Evolutionary conservation across 352 stramenopile genomes (phyloP), one percentile per base, ranked within the genome.

Genomic region (Plasmopara viticola): DNA sequence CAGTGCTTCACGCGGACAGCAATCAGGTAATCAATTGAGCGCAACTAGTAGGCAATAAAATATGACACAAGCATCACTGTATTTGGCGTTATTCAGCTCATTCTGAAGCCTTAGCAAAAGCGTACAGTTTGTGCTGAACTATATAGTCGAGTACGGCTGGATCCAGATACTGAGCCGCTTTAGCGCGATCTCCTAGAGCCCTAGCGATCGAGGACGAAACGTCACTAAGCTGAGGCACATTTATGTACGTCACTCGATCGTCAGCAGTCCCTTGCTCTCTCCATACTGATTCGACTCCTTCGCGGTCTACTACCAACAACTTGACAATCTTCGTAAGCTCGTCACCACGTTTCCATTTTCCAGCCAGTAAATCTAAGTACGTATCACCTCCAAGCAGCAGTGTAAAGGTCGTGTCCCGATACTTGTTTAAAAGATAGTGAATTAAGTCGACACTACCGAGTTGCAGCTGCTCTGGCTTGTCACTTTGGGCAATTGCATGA

Each of bases 321-420:
- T 76, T 71, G 0, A 91, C 66, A 4, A 83, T 57, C 29, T 68
- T 68, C 64, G 85, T 67, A 1, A 95, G 68, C 53, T 89, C 72
- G 14, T 93, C 68, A 3, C 78, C 84, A 29, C 71, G 60, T 53
- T 95, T 95, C 86, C 86, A 95, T 62, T 95, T 95, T 39, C 82
- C 83, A 20, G 71, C 66, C 37, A 80, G 48, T 45, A 95, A 58
- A 58, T 95, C 86, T 6, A 69, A 68, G 64, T 86, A 95, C 45
- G 86, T 94, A 60, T 95, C 86, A 6, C 67, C 83, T 6, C 86
- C 86, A 6, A 95, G 49, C 18, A 95, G 61, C 68, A 91, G 74
- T 46, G 79, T 78, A 29, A 94, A 95, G 29, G 43, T 60, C 18
- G 65, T 66, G 46, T 90, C 54, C 29, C 64, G 66, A 35, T 86